These are phyloP conservation scores for Polytolypa hystricis DNA, from an alignment of 2,329 filamentous ascomycete species.

Conservation along the genomic window DNA sequence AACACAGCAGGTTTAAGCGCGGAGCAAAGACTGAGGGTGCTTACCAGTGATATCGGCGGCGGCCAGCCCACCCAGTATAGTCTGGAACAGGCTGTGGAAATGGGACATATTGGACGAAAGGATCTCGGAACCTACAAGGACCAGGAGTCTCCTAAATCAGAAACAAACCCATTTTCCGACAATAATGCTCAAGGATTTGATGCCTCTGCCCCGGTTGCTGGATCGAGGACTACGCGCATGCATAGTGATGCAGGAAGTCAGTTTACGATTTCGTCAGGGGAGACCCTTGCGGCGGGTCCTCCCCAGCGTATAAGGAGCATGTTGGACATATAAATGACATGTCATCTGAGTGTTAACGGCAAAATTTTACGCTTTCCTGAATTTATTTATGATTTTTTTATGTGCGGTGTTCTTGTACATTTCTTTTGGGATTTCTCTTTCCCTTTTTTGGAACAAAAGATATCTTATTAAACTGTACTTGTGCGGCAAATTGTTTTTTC, in stretches of 20 bases:
- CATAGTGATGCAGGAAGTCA: slow-evolving; percentile 16
- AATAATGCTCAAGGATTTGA: background rate
- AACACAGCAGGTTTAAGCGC: slow-evolving; percentile 12
- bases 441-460: too few relatives aligned
- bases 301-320: slow-evolving; percentile 30
- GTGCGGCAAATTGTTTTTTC: too few relatives aligned
- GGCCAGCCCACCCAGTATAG: slow-evolving; percentile 19
- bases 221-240: slow-evolving; percentile 8
- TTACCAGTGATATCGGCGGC: slow-evolving; percentile 27
- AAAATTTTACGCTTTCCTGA: too few relatives aligned
- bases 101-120: slow-evolving; percentile 21
- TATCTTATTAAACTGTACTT: too few relatives aligned
- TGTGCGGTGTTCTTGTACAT: too few relatives aligned
- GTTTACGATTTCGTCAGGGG: slow-evolving; percentile 16
- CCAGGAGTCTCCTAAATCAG: too few relatives aligned
- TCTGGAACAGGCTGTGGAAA: slow-evolving; percentile 24
- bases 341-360: too few relatives aligned
- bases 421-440: too few relatives aligned
- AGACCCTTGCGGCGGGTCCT: slow-evolving; percentile 6
- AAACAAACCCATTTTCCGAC: slow-evolving; percentile 3
- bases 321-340: slow-evolving; percentile 28
- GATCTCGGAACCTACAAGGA: background rate
- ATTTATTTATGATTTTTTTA: too few relatives aligned
- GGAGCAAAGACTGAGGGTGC: slow-evolving; percentile 20
- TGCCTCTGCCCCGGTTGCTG: too few relatives aligned